phyloP scores from a whole-genome alignment of 306 rosid species.

The Cicer pinnatifidum region DNA sequence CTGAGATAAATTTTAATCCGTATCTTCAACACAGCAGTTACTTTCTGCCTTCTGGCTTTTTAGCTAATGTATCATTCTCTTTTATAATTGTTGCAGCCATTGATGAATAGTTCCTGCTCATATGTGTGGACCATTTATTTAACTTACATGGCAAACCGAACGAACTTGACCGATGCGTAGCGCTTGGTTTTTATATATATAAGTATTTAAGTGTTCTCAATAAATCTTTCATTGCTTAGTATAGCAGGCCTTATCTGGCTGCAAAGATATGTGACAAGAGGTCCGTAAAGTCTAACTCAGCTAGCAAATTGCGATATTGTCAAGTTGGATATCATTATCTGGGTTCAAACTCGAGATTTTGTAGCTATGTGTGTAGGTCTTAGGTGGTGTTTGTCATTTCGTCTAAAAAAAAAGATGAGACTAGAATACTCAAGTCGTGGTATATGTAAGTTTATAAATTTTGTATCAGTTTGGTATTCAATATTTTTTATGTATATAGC shows the following conservation, averaged over 20 bases:
- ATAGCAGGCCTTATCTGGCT: neutral
- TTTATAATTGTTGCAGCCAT: slow-evolving; percentile 61
- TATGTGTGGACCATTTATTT: slow-evolving; percentile 77
- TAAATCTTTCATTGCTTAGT: slow-evolving; percentile 21
- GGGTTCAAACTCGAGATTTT: too few species aligned
- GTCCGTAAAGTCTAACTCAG: too few species aligned
- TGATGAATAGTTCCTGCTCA: slow-evolving; percentile 69
- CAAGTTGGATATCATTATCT: too few species aligned
- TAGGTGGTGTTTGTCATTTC: too few species aligned
- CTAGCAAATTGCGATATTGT: too few species aligned
- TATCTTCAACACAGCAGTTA: slow-evolving; percentile 12
- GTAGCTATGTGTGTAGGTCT: too few species aligned
- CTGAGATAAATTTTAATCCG: neutral
- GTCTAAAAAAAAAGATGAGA: too few species aligned
- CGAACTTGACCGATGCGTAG: slow-evolving; percentile 39
- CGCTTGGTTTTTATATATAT: slow-evolving; percentile 4
- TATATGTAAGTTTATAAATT: slow-evolving; percentile 19
- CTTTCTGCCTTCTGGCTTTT: neutral
- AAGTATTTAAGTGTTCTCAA: neutral
- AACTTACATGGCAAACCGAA: slow-evolving; percentile 81
- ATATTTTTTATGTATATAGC: slow-evolving; percentile 23
- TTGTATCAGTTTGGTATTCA: slow-evolving; percentile 22
- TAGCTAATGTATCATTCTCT: slow-evolving; percentile 20
- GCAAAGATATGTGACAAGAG: neutral
- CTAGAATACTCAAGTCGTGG: neutral